Evolutionary conservation across 2,329 filamentous ascomycete genomes (phyloP), one percentile per base, ranked within the genome.

Genomic region (Aspergillus hiratsukae): DNA sequence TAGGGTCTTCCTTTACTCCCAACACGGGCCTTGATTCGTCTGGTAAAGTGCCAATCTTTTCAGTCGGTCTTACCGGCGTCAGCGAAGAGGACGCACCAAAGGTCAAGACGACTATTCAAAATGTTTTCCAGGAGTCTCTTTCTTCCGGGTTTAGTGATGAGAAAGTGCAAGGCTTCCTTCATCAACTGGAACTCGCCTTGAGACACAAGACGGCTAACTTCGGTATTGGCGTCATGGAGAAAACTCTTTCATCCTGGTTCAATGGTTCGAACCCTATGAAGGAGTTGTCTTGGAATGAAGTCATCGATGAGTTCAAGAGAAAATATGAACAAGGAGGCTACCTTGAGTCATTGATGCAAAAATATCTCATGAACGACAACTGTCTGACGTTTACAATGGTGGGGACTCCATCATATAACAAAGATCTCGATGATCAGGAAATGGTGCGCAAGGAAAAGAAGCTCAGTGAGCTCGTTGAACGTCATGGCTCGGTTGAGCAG

Each of bases 191-290:
- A 71, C 81, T 99, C n/a, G 83, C 87, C 0, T 77, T 97, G 50
- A 97, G 97, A 76, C 91, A 99, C 77, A 97, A 97, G 80, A 97
- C 91, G 0, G 90, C 94, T 54, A 91, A 89, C 67, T 99, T 99
- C 69, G 94, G 94, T 14, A 90, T 97, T 81, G 87, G 87, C 19
- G 83, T 97, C 53, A 85, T 99, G 74, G 90, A 96, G 65, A 86
- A 93, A 45, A 81, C 97, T 7, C 90, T 96, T 69, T 88, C 91
- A 1, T 87, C 89, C 57, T 99, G 94, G 94, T 97, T 99, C 75
- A 95, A 94, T 56, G 94, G 93, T 4, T 86, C 91, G 3, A 90
- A 97, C 70, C 93, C 94, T 0, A 95, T 97, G 74, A 87, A 96
- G 62, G 87, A 90, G 11, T 79, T 99, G 37, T 88, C 91, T 2